Evolutionary conservation across 352 stramenopile genomes (phyloP).

Genomic region (Pythium dissimile): DNA sequence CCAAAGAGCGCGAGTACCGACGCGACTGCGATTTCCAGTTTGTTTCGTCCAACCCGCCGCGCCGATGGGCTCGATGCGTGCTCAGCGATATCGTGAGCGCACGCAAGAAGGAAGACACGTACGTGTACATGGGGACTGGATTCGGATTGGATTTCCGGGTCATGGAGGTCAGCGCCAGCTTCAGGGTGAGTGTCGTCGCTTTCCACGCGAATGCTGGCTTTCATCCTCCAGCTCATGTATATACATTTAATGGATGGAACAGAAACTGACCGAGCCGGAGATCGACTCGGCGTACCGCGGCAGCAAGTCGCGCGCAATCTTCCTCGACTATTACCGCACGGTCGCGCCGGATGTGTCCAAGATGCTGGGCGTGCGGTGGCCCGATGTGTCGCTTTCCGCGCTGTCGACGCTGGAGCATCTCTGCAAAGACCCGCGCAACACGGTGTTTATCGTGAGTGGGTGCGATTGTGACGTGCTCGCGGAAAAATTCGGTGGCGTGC

Average conservation of each 20-base stretch:
- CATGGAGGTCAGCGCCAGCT: slow-evolving; percentile 92
- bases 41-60: slow-evolving; percentile 60
- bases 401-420: slow-evolving; percentile 89
- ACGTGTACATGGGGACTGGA: slow-evolving; percentile 89
- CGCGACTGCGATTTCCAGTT: slow-evolving; percentile 79
- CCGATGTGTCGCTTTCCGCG: slow-evolving; percentile 65
- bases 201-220: background rate
- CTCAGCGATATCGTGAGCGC: slow-evolving; percentile 76
- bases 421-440: slow-evolving; percentile 93
- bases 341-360: slow-evolving; percentile 90
- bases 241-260: background rate
- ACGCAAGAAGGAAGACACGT: slow-evolving; percentile 73
- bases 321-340: slow-evolving; percentile 98
- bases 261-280: slow-evolving; percentile 75
- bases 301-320: slow-evolving; percentile 89
- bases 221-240: background rate
- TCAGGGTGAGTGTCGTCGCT: slow-evolving; percentile 88
- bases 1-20: slow-evolving; percentile 65
- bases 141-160: slow-evolving; percentile 96
- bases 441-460: slow-evolving; percentile 97
- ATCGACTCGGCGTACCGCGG: slow-evolving; percentile 58
- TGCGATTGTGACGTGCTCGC: slow-evolving; percentile 95
- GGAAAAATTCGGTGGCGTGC: slow-evolving; percentile 92
- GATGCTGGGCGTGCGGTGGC: slow-evolving; percentile 74
- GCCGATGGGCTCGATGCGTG: slow-evolving; percentile 70